Evolutionary conservation across 1,284 basidiomycete species (phyloP).

Genomic region (Rugosomyces carneus): DNA sequence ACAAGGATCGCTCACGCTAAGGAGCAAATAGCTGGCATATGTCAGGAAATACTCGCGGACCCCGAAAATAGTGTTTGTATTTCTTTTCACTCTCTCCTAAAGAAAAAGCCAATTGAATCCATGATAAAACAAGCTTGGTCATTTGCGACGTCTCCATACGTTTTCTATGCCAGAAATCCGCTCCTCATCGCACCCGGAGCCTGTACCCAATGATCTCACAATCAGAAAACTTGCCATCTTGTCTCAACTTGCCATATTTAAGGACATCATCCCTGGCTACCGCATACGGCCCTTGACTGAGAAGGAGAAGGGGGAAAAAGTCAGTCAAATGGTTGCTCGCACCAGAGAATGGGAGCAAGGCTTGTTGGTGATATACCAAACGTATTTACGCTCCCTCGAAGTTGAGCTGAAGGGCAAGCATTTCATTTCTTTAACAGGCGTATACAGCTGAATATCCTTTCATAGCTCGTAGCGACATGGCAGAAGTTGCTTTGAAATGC

Average conservation of each 20-base stretch:
- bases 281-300: conserved; percentile 87
- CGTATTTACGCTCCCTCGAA: conserved; percentile 83
- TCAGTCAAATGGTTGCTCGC: conserved; percentile 87
- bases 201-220: conserved; percentile 71
- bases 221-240: conserved; percentile 88
- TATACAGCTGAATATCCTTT: conserved; percentile 16
- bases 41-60: conserved; percentile 86
- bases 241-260: conserved; percentile 91
- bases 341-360: conserved; percentile 96
- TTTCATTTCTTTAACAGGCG: conserved; percentile 13
- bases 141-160: conserved; percentile 80
- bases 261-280: conserved; percentile 91
- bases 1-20: conserved; percentile 74
- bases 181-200: conserved; percentile 58
- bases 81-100: no score
- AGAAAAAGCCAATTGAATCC: no score
- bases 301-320: conserved; percentile 87
- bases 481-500: conserved; percentile 71
- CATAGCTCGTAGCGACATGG: conserved; percentile 67
- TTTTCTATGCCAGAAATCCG: conserved; percentile 74
- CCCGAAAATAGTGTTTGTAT: conserved; percentile 68
- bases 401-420: conserved; percentile 74
- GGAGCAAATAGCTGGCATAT: conserved; percentile 83
- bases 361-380: conserved; percentile 86
- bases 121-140: conserved; percentile 75